Evolutionary conservation across 2,329 filamentous ascomycete genomes (phyloP).

Genomic region (Phaeophleospora eucalypticola): DNA sequence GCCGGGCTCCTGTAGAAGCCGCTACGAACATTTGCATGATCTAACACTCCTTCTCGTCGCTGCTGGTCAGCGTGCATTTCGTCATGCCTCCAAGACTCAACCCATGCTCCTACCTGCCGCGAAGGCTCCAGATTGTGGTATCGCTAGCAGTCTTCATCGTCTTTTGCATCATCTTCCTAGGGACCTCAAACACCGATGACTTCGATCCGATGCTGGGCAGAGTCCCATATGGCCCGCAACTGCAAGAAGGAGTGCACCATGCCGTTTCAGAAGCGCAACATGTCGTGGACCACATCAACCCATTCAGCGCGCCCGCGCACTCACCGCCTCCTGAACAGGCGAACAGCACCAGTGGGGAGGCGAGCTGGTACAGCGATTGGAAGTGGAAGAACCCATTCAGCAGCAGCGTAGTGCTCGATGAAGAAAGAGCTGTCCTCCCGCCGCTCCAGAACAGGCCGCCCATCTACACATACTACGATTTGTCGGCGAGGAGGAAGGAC

Average conservation of each 20-base stretch:
- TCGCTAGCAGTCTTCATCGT: slow-evolving; percentile 36
- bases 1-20: not conserved
- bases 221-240: slow-evolving; percentile 34
- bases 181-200: slow-evolving; percentile 27
- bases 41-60: not conserved
- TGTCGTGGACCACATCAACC: slow-evolving; percentile 33
- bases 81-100: slow-evolving; percentile 26
- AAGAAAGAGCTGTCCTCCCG: slow-evolving; percentile 78
- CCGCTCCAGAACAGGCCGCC: slow-evolving; percentile 65
- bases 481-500: slow-evolving; percentile 56
- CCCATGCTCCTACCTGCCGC: slow-evolving; percentile 40
- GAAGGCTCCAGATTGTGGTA: slow-evolving; percentile 45
- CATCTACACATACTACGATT: slow-evolving; percentile 90
- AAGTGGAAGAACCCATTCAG: slow-evolving; percentile 91
- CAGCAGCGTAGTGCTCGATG: slow-evolving; percentile 71
- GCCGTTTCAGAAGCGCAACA: slow-evolving; percentile 36
- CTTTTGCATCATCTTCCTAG: slow-evolving; percentile 36
- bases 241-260: slow-evolving; percentile 38
- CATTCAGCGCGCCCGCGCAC: slow-evolving; percentile 67
- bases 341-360: slow-evolving; percentile 73
- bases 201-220: slow-evolving; percentile 28
- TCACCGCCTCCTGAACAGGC: slow-evolving; percentile 67
- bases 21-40: not conserved
- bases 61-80: slow-evolving; percentile 8
- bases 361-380: slow-evolving; percentile 83